Evolutionary conservation across 176 grass and related monocot species (phyloP).

Genomic region (Oryza australiensis): DNA sequence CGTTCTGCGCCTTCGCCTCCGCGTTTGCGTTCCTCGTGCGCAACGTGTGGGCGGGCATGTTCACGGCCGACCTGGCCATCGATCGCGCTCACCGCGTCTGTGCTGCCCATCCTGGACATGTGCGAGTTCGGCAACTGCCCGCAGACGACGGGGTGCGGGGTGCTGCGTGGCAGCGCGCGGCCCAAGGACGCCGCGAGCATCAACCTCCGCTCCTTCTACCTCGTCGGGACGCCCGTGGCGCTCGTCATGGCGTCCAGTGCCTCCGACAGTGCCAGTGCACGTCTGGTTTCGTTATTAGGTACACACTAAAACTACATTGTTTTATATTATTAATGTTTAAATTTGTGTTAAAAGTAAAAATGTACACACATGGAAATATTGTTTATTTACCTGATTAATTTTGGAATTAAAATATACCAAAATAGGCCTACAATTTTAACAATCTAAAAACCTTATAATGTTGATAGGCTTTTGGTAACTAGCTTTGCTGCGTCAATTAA

Average conservation of each 20-base stretch:
- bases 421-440: too few species aligned
- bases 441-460: too few species aligned
- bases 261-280: too few species aligned
- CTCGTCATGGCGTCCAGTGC: slow-evolving; percentile 67
- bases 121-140: slow-evolving; percentile 93
- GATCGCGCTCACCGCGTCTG: slow-evolving; percentile 66
- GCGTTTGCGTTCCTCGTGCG: slow-evolving; percentile 62
- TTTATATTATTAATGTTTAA: too few species aligned
- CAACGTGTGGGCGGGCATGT: slow-evolving; percentile 74
- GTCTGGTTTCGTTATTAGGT: too few species aligned
- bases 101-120: slow-evolving; percentile 67
- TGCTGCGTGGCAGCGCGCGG: slow-evolving; percentile 77
- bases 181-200: slow-evolving; percentile 75
- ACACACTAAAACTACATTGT: too few species aligned
- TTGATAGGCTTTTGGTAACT: too few species aligned
- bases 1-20: slow-evolving; percentile 58
- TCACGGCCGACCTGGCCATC: slow-evolving; percentile 70
- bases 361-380: too few species aligned
- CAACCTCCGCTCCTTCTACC: slow-evolving; percentile 87
- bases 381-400: too few species aligned
- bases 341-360: too few species aligned
- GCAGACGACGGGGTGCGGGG: slow-evolving; percentile 82
- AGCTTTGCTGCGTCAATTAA: too few species aligned
- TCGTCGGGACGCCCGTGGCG: slow-evolving; percentile 76
- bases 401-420: too few species aligned